Conservation (phyloP, 345 rosid species). For the Gossypium raimondii region DNA sequence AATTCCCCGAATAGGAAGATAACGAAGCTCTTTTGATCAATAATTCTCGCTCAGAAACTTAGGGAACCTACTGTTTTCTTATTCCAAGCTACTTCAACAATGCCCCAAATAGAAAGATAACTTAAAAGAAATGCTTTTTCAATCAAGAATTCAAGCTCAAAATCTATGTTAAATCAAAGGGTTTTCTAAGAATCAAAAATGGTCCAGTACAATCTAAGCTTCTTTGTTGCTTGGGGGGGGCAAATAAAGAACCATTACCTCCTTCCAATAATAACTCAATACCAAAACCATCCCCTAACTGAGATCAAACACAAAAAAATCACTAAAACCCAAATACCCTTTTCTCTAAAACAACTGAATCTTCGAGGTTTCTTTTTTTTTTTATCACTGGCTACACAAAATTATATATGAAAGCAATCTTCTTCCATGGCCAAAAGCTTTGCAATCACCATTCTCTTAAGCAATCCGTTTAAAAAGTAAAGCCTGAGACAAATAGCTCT, state of each 20-base stretch:
- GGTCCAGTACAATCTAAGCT: conserved; percentile 24
- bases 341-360: conserved; percentile 14
- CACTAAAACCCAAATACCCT: conserved; percentile 16
- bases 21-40: too few species aligned
- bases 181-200: conserved; percentile 30
- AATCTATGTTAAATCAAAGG: conserved; percentile 25
- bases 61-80: too few species aligned
- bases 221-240: conserved; percentile 21
- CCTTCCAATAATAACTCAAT: conserved; percentile 21
- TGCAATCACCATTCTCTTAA: neutral
- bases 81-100: too few species aligned
- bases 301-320: conserved; percentile 21
- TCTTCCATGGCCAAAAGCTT: conserved; percentile 37
- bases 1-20: too few species aligned
- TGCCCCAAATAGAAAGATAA: too few species aligned
- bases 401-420: conserved; percentile 32
- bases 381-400: conserved; percentile 19
- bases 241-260: conserved; percentile 32
- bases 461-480: conserved; percentile 26
- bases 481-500: conserved; percentile 14
- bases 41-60: neutral
- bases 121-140: too few species aligned
- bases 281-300: conserved; percentile 28
- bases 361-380: neutral
- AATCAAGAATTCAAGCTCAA: too few species aligned